Conservation (phyloP, 768 basidiomycete species). For the Rhodotorula diobovata region DNA sequence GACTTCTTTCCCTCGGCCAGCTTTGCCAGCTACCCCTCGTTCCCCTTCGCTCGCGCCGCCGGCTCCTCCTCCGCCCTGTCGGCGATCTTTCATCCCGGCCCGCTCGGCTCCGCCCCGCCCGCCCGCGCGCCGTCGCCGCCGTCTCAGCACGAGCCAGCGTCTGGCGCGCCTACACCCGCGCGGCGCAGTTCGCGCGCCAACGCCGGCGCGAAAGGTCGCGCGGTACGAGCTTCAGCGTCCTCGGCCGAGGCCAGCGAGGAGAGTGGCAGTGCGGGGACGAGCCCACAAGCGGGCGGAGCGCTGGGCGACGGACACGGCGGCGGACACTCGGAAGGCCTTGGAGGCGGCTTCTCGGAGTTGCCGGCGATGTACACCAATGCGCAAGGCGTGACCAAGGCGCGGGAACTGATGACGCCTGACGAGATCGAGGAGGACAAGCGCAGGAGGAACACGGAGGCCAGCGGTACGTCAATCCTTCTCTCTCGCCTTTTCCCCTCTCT, state of each 20-base stretch:
- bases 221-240: neutral
- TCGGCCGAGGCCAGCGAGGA: neutral
- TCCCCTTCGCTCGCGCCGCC: neutral
- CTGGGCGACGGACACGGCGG: neutral
- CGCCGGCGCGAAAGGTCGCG: constrained; percentile 6
- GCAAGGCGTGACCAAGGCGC: neutral
- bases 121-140: neutral
- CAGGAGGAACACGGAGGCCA: constrained; percentile 32
- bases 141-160: neutral
- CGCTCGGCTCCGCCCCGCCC: neutral
- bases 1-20: neutral
- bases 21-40: neutral
- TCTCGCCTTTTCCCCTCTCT: neutral
- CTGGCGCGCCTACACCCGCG: neutral
- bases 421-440: constrained; percentile 34
- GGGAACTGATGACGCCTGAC: constrained; percentile 17
- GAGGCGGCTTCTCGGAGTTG: neutral
- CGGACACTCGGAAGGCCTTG: too few species aligned
- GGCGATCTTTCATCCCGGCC: neutral
- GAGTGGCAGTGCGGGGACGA: neutral
- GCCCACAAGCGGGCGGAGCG: neutral
- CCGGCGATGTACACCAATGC: neutral
- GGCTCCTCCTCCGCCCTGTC: neutral
- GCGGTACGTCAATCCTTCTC: constrained; percentile 16
- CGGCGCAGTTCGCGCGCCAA: neutral